Conservation (phyloP, 2,329 filamentous ascomycete species). For the Penicillium griseofulvum region DNA sequence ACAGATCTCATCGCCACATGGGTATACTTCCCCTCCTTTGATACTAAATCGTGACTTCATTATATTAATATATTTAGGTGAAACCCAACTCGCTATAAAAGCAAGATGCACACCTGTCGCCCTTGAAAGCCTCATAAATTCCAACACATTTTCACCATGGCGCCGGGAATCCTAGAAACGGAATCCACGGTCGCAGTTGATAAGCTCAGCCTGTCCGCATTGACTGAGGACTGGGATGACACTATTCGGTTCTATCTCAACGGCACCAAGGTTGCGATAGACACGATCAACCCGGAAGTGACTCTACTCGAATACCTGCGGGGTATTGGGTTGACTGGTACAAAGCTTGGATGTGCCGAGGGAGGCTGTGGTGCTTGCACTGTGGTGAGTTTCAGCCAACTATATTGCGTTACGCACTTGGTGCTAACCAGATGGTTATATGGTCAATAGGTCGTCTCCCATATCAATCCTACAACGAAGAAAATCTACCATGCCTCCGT, state of each 20-base stretch:
- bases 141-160: constrained; percentile 46
- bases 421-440: constrained; percentile 19
- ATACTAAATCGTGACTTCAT: background rate
- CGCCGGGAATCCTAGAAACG: constrained; percentile 54
- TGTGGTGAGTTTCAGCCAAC: constrained; percentile 54
- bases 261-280: constrained; percentile 81
- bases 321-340: constrained; percentile 89
- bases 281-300: constrained; percentile 84
- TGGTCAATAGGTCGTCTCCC: constrained; percentile 66
- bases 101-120: constrained; percentile 6
- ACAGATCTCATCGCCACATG: constrained; percentile 9
- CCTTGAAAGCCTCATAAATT: background rate
- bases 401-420: background rate
- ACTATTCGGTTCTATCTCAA: constrained; percentile 92
- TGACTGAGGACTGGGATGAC: constrained; percentile 80
- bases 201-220: constrained; percentile 52
- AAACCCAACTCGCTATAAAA: background rate
- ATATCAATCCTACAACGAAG: constrained; percentile 88
- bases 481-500: constrained; percentile 94
- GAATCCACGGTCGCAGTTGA: constrained; percentile 46
- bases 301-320: constrained; percentile 91
- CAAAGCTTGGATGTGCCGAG: constrained; percentile 94
- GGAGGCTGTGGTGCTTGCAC: constrained; percentile 96
- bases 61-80: constrained; percentile 13
- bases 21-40: constrained; percentile 1